Percentiles rank a stretch among this genome's conserved stretches.
phyloP scores from a whole-genome alignment of 1,284 basidiomycete genomes.

The Heterobasidion irregulare region DNA sequence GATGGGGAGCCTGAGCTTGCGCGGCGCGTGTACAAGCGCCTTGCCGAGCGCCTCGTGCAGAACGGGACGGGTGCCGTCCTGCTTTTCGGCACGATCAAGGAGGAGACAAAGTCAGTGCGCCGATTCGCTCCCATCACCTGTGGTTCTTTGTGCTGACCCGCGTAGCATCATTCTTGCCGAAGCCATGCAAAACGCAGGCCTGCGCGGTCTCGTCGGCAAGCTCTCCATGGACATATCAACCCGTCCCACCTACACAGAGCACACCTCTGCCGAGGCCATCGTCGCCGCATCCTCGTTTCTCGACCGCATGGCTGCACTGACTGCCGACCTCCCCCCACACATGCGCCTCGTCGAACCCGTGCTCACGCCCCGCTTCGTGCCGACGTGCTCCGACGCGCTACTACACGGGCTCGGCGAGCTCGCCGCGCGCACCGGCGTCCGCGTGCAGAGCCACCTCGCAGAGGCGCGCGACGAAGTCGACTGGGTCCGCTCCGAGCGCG shows the following conservation, averaged over 20 bases:
- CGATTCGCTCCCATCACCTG: background rate
- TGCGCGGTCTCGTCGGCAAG: slow-evolving; percentile 77
- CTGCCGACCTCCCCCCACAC: slow-evolving; percentile 31
- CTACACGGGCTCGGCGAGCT: slow-evolving; percentile 51
- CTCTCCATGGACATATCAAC: slow-evolving; percentile 79
- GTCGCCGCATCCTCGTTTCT: slow-evolving; percentile 49
- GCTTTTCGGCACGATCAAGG: slow-evolving; percentile 76
- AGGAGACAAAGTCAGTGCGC: slow-evolving; percentile 62
- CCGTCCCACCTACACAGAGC: slow-evolving; percentile 64
- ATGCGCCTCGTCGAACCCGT: slow-evolving; percentile 62
- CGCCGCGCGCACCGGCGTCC: slow-evolving; percentile 31
- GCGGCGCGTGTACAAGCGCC: slow-evolving; percentile 51
- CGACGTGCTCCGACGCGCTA: slow-evolving; percentile 67
- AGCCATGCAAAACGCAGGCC: slow-evolving; percentile 60
- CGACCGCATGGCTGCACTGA: slow-evolving; percentile 34
- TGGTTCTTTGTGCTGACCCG: background rate
- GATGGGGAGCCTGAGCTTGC: slow-evolving; percentile 58
- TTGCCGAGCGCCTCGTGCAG: slow-evolving; percentile 56
- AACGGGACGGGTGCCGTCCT: slow-evolving; percentile 70
- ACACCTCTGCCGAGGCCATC: slow-evolving; percentile 41
- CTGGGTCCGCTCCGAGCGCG: slow-evolving; percentile 55
- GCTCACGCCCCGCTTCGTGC: slow-evolving; percentile 78
- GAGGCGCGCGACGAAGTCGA: slow-evolving; percentile 69
- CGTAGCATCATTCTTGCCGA: slow-evolving; percentile 66
- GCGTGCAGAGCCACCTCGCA: slow-evolving; percentile 71